Conservation (phyloP, 768 basidiomycete genomes). For the Lenzites betulinus region DNA sequence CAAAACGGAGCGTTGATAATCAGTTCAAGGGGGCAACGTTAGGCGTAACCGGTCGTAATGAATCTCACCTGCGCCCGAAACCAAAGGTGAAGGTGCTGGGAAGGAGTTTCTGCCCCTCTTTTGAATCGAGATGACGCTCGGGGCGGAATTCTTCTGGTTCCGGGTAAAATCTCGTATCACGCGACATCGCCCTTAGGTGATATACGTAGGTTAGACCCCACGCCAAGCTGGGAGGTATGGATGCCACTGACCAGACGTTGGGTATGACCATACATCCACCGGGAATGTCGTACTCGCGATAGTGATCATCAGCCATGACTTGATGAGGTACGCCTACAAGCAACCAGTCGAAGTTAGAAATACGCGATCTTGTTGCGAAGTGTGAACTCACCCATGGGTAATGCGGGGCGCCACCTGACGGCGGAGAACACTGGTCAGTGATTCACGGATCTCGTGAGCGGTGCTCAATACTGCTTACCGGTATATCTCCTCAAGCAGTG, state of each 20-base stretch:
- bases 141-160: slow-evolving; percentile 50
- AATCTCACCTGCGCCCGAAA: slow-evolving; percentile 19
- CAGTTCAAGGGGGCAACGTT: too few relatives aligned
- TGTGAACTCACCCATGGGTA: slow-evolving; percentile 11
- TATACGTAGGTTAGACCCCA: neutral
- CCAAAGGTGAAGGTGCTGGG: slow-evolving; percentile 21
- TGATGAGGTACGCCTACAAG: slow-evolving; percentile 26
- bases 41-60: too few relatives aligned
- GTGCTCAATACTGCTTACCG: slow-evolving; percentile 5
- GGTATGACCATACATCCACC: slow-evolving; percentile 26
- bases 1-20: neutral
- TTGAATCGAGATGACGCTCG: slow-evolving; percentile 40
- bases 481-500: slow-evolving; percentile 39
- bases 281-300: slow-evolving; percentile 31
- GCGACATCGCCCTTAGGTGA: slow-evolving; percentile 28
- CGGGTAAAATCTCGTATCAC: slow-evolving; percentile 33
- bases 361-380: neutral
- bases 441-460: too few relatives aligned
- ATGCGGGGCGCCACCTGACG: neutral
- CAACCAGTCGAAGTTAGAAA: too few relatives aligned
- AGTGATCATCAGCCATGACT: slow-evolving; percentile 25
- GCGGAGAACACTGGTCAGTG: neutral
- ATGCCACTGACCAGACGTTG: slow-evolving; percentile 23
- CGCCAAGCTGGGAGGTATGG: neutral
- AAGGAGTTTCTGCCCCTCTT: neutral